Evolutionary conservation across 1,139 yeast species (phyloP).

Genomic region (Kurtzmaniella quercitrusa): DNA sequence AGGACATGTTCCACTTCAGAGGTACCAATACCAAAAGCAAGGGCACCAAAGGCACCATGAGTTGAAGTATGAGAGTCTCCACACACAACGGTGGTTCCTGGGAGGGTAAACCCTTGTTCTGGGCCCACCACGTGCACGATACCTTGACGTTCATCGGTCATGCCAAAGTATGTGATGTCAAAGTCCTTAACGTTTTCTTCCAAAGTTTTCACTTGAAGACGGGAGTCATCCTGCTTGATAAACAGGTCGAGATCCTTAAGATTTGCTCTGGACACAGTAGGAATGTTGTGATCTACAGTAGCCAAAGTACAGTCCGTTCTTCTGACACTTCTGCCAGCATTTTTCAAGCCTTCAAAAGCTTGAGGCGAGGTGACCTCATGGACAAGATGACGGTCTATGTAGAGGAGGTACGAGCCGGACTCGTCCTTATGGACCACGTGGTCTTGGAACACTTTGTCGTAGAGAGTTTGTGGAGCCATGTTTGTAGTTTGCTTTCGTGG

Average conservation of each 20-base stretch:
- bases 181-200: slow-evolving; percentile 90
- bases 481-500: neutral
- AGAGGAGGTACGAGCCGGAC: slow-evolving; percentile 78
- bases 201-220: slow-evolving; percentile 85
- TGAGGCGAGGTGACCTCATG: slow-evolving; percentile 99
- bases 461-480: slow-evolving; percentile 63
- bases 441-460: slow-evolving; percentile 94
- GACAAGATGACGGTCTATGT: slow-evolving; percentile 93
- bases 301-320: slow-evolving; percentile 94
- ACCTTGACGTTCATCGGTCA: slow-evolving; percentile 93
- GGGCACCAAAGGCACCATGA: slow-evolving; percentile 97
- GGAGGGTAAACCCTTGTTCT: slow-evolving; percentile 96
- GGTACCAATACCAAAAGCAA: slow-evolving; percentile 98
- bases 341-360: slow-evolving; percentile 91
- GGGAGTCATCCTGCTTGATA: slow-evolving; percentile 86
- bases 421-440: slow-evolving; percentile 89
- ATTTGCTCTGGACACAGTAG: slow-evolving; percentile 76
- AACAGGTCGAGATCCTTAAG: slow-evolving; percentile 76
- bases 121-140: slow-evolving; percentile 98
- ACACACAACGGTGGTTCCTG: slow-evolving; percentile 98
- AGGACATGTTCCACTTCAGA: slow-evolving; percentile 98
- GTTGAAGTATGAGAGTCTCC: slow-evolving; percentile 99
- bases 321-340: slow-evolving; percentile 85
- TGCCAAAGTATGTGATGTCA: slow-evolving; percentile 87
- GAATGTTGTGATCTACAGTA: slow-evolving; percentile 96